These are phyloP conservation scores for Cladophialophora yegresii DNA, from an alignment of 2,329 filamentous ascomycete species.

Conservation along the genomic window DNA sequence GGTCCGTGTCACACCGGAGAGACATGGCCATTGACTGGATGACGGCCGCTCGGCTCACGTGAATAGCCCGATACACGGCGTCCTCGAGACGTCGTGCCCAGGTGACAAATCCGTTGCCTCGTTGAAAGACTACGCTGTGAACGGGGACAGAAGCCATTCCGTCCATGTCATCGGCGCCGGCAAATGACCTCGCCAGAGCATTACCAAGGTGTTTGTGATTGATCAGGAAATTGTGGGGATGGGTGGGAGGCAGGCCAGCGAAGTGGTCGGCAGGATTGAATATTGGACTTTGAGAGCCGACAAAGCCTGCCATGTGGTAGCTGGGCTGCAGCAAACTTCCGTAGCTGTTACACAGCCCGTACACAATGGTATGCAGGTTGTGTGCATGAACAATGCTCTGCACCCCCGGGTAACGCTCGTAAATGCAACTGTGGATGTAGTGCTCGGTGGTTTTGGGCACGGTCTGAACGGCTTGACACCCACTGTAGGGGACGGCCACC, in stretches of 20 bases:
- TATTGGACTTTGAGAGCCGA: constrained; percentile 42
- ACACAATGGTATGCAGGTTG: constrained; percentile 46
- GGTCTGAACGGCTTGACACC: background rate
- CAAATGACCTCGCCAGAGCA: constrained; percentile 42
- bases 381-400: constrained; percentile 51
- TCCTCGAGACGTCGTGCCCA: constrained; percentile 45
- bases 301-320: constrained; percentile 50
- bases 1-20: constrained; percentile 5
- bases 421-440: constrained; percentile 52
- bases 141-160: constrained; percentile 18
- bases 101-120: constrained; percentile 49
- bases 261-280: constrained; percentile 41
- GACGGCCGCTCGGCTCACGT: constrained; percentile 48
- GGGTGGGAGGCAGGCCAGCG: constrained; percentile 23
- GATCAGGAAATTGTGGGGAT: constrained; percentile 46
- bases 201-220: constrained; percentile 41
- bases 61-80: constrained; percentile 47
- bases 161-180: constrained; percentile 21
- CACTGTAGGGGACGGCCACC: constrained; percentile 5
- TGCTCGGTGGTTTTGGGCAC: constrained; percentile 40
- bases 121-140: constrained; percentile 48
- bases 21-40: constrained; percentile 46
- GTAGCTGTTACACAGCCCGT: constrained; percentile 41
- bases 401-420: constrained; percentile 45
- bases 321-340: constrained; percentile 42